Evolutionary conservation across 2,329 filamentous ascomycete species (phyloP).

Genomic region (Sporothrix protearum): DNA sequence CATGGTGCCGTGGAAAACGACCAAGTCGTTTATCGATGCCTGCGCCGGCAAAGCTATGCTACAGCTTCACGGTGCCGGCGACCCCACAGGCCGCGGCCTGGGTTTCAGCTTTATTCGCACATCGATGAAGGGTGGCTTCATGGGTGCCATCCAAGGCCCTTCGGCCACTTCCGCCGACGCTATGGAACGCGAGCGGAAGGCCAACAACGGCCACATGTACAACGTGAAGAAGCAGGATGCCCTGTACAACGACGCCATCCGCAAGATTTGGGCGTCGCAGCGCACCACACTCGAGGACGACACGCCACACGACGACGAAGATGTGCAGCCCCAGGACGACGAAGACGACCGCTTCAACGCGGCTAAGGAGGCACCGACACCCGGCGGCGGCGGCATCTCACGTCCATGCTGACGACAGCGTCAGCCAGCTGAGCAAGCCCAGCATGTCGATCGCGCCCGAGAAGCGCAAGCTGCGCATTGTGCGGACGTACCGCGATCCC

Average conservation of each 20-base stretch:
- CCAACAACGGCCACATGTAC: conserved; percentile 91
- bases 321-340: conserved; percentile 56
- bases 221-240: conserved; percentile 93
- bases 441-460: conserved; percentile 63
- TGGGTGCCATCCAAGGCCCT: conserved; percentile 71
- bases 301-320: conserved; percentile 63
- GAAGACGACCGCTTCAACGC: conserved; percentile 68
- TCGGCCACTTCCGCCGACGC: conserved; percentile 72
- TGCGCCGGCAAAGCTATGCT: conserved; percentile 96
- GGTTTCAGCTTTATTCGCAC: conserved; percentile 97
- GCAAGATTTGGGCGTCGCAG: conserved; percentile 88
- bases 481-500: conserved; percentile 54
- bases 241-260: conserved; percentile 87
- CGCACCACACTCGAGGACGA: conserved; percentile 71
- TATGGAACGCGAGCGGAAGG: conserved; percentile 80
- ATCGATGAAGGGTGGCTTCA: conserved; percentile 95
- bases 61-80: conserved; percentile 86
- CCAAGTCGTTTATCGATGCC: conserved; percentile 92
- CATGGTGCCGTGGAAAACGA: conserved; percentile 93
- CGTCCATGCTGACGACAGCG: conserved; percentile 65
- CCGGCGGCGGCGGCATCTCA: conserved; percentile 8
- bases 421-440: conserved; percentile 68
- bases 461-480: conserved; percentile 70
- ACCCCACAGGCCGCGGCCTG: conserved; percentile 88
- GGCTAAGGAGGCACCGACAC: conserved; percentile 57